Evolutionary conservation across 208 protist genomes (phyloP).

Genomic region (Acanthamoeba lenticulata): DNA sequence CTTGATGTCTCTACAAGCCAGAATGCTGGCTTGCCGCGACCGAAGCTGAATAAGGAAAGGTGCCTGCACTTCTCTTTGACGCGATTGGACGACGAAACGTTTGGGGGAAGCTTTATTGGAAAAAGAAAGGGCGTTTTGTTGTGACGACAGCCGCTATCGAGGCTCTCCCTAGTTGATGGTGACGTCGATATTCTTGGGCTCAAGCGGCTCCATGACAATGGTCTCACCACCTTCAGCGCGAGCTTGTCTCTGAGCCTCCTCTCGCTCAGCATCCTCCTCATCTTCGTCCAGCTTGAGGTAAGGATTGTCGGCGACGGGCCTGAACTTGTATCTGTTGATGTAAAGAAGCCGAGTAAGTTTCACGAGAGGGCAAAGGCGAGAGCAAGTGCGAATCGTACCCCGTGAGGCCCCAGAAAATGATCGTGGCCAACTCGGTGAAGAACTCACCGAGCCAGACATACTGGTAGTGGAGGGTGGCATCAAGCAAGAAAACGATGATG

Average conservation of each 20-base stretch:
- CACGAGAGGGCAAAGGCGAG: not conserved
- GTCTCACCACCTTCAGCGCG: not conserved
- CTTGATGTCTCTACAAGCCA: too few relatives aligned
- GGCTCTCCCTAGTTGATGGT: not conserved
- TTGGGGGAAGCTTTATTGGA: not conserved
- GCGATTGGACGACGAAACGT: too few relatives aligned
- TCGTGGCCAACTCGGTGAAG: slow-evolving; percentile 43
- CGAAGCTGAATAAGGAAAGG: too few relatives aligned
- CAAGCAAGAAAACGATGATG: slow-evolving; percentile 84
- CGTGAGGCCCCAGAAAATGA: slow-evolving; percentile 39
- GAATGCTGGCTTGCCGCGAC: too few relatives aligned
- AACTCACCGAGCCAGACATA: slow-evolving; percentile 13
- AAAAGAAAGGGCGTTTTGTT: too few relatives aligned
- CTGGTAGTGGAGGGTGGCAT: slow-evolving; percentile 46
- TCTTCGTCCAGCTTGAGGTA: slow-evolving; percentile 32
- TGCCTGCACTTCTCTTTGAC: too few relatives aligned
- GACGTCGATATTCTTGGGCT: not conserved
- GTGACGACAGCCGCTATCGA: not conserved
- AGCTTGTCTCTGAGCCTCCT: not conserved
- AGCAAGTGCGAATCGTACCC: not conserved
- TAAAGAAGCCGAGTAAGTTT: not conserved
- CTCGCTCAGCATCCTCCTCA: slow-evolving; percentile 14
- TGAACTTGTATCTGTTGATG: slow-evolving; percentile 19
- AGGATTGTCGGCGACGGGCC: slow-evolving; percentile 15
- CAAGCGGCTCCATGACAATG: not conserved